phyloP scores from a whole-genome alignment of 805 yeast genomes.

The Saccharomycopsis fermentans region DNA sequence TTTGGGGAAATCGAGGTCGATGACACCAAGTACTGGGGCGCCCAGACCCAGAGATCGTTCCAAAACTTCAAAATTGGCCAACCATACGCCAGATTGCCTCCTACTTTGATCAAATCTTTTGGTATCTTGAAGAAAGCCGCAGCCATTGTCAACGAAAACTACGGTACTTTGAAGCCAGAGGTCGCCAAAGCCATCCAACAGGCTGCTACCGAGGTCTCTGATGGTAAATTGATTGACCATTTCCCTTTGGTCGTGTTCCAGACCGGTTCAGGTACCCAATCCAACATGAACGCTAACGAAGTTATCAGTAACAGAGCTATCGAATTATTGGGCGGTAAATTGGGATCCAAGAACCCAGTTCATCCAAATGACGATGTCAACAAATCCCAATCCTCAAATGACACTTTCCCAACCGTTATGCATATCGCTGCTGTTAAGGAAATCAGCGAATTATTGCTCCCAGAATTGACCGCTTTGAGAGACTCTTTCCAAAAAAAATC shows the following conservation, averaged over 20 bases:
- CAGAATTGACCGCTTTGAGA: conserved; percentile 69
- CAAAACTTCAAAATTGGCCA: conserved; percentile 97
- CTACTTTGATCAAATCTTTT: conserved; percentile 82
- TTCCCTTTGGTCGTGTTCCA: conserved; percentile 98
- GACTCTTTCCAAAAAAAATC: conserved; percentile 69
- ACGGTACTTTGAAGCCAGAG: conserved; percentile 79
- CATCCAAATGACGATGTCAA: conserved; percentile 99
- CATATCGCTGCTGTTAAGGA: conserved; percentile 97
- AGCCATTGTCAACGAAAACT: conserved; percentile 75
- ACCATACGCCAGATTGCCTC: conserved; percentile 79
- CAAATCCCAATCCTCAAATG: conserved; percentile 98
- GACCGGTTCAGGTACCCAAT: conserved; percentile 98
- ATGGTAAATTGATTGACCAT: conserved; percentile 85
- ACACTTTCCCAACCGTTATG: conserved; percentile 99
- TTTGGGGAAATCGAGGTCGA: conserved; percentile 95
- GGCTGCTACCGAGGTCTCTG: conserved; percentile 92
- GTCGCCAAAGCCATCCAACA: conserved; percentile 75
- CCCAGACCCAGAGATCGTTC: conserved; percentile 91
- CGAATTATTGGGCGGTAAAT: conserved; percentile 83
- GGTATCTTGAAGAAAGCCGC: conserved; percentile 93
- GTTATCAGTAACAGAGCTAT: conserved; percentile 98
- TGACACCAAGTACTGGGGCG: conserved; percentile 88
- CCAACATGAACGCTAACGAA: conserved; percentile 98
- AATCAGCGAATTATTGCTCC: conserved; percentile 64
- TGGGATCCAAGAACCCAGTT: conserved; percentile 88